Evolutionary conservation across 1,284 basidiomycete species (phyloP), one percentile per base, ranked within the genome.

Genomic region (Earliella scabrosa): DNA sequence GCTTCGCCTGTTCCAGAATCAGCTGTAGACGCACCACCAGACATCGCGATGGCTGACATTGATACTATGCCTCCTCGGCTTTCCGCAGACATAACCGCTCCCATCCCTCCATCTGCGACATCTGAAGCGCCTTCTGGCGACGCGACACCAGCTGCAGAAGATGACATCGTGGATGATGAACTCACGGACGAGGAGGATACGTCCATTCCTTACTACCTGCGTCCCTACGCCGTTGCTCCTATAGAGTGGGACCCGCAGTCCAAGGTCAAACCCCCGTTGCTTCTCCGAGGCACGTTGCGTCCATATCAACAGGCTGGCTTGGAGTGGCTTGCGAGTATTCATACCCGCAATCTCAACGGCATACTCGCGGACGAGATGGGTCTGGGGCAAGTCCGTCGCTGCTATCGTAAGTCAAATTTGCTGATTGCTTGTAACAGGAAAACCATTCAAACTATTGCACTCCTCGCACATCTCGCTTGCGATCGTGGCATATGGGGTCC

Each of bases 401-500:
- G n/a, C n/a, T n/a, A n/a, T n/a, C n/a, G n/a, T n/a, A n/a, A n/a
- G n/a, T n/a, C n/a, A n/a, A n/a, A n/a, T n/a, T 14, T 24, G 41
- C 46, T 50, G 3, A 14, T 39, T n/a, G n/a, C n/a, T n/a, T n/a
- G n/a, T n/a, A n/a, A 13, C 61, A 96, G 95, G 45, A 98, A 98
- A 81, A 98, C 96, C 0, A 97, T 98, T 53, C 96, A 98, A 72
- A 98, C 96, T 1, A 98, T 98, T 56, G 80, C 95, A 1, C 78
- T 98, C 4, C 80, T 98, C 1, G 96, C 93, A 9, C 94, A 98
- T 73, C 82, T 98, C 13, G 95, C 95, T 14, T 97, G 95, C 70
- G 93, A 97, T 71, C 83, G 89, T 49, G 96, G 96, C 6, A 93
- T 97, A 57, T 98, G 96, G 95, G 97, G 97, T 0, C 96, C 96